Conservation (phyloP, 345 rosid genomes). For the Hibiscus syriacus region DNA sequence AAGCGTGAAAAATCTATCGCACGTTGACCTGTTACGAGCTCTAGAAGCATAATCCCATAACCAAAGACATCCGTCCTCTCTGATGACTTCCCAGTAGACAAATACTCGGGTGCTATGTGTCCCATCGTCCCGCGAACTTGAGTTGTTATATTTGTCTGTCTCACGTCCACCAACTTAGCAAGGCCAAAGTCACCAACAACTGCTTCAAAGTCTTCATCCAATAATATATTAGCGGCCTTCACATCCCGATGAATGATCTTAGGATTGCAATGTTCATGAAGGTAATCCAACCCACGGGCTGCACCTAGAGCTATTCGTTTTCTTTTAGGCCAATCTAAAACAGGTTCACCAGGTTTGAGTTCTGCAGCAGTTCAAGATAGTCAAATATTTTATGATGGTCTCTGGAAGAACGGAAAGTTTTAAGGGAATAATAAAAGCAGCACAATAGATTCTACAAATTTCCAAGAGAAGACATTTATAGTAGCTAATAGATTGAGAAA, state of each 20-base stretch:
- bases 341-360: constrained; percentile 70
- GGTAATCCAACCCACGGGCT: constrained; percentile 94
- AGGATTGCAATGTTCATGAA: constrained; percentile 94
- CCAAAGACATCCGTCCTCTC: constrained; percentile 98
- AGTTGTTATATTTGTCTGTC: constrained; percentile 79
- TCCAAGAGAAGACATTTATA: background rate
- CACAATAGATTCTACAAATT: background rate
- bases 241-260: constrained; percentile 97
- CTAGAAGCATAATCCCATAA: constrained; percentile 88
- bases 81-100: constrained; percentile 94
- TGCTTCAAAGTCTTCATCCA: constrained; percentile 94
- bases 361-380: constrained; percentile 40
- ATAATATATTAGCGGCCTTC: constrained; percentile 86
- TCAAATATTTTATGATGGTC: background rate
- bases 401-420: background rate
- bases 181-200: constrained; percentile 97
- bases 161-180: constrained; percentile 91
- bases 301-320: constrained; percentile 84
- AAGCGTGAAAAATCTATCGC: constrained; percentile 92
- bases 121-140: constrained; percentile 99
- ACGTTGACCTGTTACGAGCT: constrained; percentile 97
- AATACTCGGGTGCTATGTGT: constrained; percentile 94
- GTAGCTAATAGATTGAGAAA: background rate
- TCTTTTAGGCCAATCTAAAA: constrained; percentile 76
- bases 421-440: background rate